Percentiles rank a stretch among this genome's conserved stretches.
phyloP scores from a whole-genome alignment of 2,329 filamentous ascomycete genomes.

The Talaromyces sp. region DNA sequence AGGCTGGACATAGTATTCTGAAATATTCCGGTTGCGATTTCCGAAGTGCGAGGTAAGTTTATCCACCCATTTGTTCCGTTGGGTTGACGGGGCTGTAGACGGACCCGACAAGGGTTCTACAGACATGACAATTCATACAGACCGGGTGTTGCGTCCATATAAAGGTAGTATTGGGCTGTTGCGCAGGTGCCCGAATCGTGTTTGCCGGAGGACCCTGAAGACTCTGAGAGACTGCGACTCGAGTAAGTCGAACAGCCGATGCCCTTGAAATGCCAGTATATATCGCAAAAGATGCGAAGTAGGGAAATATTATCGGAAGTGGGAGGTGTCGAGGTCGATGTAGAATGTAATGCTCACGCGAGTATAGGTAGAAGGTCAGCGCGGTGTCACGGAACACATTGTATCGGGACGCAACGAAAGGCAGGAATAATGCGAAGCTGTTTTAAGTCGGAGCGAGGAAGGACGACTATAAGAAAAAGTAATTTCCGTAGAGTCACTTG shows the following conservation, averaged over 20 bases:
- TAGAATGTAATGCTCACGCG: conserved; percentile 5
- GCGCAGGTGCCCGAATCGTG: background rate
- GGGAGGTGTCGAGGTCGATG: background rate
- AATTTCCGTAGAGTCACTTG: background rate
- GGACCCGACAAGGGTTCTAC: conserved; percentile 28
- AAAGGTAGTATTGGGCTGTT: conserved; percentile 10
- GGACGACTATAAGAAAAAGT: background rate
- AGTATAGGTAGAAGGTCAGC: conserved; percentile 2
- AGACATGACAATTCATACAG: conserved; percentile 34
- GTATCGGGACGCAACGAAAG: background rate
- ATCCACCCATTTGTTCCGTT: conserved; percentile 43
- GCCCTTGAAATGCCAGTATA: background rate
- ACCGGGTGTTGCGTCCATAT: conserved; percentile 27
- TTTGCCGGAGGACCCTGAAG: background rate
- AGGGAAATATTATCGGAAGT: background rate
- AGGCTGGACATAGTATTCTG: conserved; percentile 57
- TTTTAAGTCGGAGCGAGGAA: background rate
- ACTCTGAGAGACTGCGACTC: background rate
- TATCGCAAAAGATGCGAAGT: background rate
- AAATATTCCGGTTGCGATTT: conserved; percentile 48
- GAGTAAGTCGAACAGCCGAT: background rate
- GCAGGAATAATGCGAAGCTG: background rate
- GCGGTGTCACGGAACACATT: conserved; percentile 1
- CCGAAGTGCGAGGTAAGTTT: conserved; percentile 53
- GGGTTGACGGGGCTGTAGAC: conserved; percentile 25